Evolutionary conservation across 23 red algal genomes (phyloP).

Genomic region (Chondrus crispus): DNA sequence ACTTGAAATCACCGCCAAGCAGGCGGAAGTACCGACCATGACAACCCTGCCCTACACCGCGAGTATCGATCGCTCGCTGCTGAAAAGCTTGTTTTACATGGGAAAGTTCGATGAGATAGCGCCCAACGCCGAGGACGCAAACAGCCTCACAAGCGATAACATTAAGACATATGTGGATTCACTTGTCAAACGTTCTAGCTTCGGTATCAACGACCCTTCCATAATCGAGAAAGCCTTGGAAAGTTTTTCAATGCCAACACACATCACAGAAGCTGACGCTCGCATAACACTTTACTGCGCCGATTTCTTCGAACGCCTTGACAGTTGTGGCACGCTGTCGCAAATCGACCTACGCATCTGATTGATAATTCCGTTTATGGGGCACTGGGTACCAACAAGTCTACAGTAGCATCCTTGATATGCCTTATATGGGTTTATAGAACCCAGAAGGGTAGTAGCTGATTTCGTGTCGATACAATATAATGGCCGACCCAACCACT

Average conservation of each 20-base stretch:
- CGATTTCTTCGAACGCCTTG: slow-evolving; percentile 41
- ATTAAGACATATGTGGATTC: neutral
- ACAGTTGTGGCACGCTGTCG: too few species aligned
- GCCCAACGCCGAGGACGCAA: neutral
- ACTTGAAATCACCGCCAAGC: neutral
- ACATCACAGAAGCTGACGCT: slow-evolving; percentile 12
- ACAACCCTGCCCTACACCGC: neutral
- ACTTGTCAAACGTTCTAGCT: neutral
- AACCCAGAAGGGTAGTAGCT: too few species aligned
- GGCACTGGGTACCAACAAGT: too few species aligned
- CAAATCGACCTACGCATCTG: too few species aligned
- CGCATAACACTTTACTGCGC: slow-evolving; percentile 12
- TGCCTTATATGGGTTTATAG: too few species aligned
- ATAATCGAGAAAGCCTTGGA: neutral
- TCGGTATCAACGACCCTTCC: neutral
- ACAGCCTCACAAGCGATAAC: neutral
- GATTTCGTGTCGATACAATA: too few species aligned
- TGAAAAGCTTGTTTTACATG: neutral
- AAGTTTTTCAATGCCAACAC: neutral
- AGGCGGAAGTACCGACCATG: neutral
- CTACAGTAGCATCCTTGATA: too few species aligned
- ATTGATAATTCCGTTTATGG: too few species aligned
- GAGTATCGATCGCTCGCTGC: neutral
- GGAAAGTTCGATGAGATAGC: neutral
- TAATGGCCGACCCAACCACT: too few species aligned